Evolutionary conservation across 1,139 yeast genomes (phyloP).

Genomic region (Yamadazyma diospyri): DNA sequence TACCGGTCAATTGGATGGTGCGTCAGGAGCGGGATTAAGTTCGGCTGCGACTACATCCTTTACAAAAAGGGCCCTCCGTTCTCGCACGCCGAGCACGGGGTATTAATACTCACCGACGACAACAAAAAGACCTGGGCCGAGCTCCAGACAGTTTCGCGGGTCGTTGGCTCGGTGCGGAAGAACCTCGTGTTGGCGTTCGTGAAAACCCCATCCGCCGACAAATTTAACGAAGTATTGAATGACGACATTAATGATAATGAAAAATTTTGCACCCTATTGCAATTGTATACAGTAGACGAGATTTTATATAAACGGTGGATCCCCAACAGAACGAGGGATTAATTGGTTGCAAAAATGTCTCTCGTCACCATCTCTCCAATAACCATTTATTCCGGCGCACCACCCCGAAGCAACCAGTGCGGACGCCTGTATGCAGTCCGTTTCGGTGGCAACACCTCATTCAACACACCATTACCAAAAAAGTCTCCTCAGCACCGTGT

Average conservation of each 20-base stretch:
- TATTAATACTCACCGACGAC: slow-evolving; percentile 46
- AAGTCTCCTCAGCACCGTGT: no score
- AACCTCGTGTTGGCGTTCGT: slow-evolving; percentile 69
- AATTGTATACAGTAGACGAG: slow-evolving; percentile 53
- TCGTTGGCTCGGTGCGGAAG: slow-evolving; percentile 84
- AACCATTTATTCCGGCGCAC: no score
- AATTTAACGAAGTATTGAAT: slow-evolving; percentile 22
- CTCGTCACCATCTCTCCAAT: background rate
- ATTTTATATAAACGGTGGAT: slow-evolving; percentile 76
- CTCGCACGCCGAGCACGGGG: slow-evolving; percentile 85
- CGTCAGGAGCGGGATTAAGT: slow-evolving; percentile 85
- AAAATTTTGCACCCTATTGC: slow-evolving; percentile 25
- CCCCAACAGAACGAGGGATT: slow-evolving; percentile 79
- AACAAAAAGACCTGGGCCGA: slow-evolving; percentile 51
- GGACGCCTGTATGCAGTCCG: no score
- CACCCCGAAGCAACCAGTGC: no score
- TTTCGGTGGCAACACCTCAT: no score
- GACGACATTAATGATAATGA: slow-evolving; percentile 6
- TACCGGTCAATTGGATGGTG: slow-evolving; percentile 94
- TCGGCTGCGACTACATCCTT: slow-evolving; percentile 78
- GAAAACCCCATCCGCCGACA: slow-evolving; percentile 40
- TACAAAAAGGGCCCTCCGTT: slow-evolving; percentile 94
- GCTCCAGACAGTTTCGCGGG: slow-evolving; percentile 68
- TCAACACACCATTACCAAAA: no score
- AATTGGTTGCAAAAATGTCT: slow-evolving; percentile 6